Percentiles rank a stretch among this genome's conserved stretches.
These are phyloP conservation scores for Trichoderma hamatum DNA, from an alignment of 2,329 filamentous ascomycete genomes.

Conservation along the genomic window DNA sequence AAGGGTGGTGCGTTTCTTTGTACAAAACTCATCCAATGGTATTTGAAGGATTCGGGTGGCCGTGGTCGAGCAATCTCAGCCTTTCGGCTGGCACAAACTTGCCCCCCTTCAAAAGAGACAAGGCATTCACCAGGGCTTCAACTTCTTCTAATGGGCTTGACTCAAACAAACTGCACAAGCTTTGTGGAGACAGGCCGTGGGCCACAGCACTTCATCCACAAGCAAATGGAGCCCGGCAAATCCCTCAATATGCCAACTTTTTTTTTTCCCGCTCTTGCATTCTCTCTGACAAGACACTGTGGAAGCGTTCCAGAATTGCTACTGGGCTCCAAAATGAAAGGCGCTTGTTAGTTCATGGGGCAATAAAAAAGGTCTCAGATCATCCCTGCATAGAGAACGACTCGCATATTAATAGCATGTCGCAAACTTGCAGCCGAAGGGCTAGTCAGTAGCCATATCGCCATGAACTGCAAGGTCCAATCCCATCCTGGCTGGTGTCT, in stretches of 20 bases:
- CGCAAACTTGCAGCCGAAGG: conserved; percentile 14
- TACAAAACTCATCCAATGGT: not conserved
- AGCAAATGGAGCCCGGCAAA: conserved; percentile 5
- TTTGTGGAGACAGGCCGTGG: conserved; percentile 4
- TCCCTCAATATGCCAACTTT: not conserved
- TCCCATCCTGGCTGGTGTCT: not conserved
- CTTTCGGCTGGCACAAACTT: not conserved
- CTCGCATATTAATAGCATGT: not conserved
- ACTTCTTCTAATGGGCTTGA: not conserved
- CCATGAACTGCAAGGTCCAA: not conserved
- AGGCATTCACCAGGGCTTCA: not conserved
- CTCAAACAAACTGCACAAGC: not conserved
- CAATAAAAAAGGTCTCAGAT: conserved; percentile 1
- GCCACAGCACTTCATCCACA: not conserved
- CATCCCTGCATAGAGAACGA: not conserved
- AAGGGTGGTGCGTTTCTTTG: not conserved
- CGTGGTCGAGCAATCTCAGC: not conserved
- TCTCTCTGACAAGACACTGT: not conserved
- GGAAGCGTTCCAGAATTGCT: conserved; percentile 26
- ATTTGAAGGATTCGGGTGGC: not conserved
- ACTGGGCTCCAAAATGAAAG: not conserved
- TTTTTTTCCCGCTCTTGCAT: not conserved
- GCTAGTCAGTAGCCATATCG: not conserved
- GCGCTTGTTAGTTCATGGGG: not conserved
- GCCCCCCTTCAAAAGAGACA: not conserved